These are phyloP conservation scores for Geotrichum macrosporum DNA, from an alignment of 1,139 yeast species.

Conservation along the genomic window DNA sequence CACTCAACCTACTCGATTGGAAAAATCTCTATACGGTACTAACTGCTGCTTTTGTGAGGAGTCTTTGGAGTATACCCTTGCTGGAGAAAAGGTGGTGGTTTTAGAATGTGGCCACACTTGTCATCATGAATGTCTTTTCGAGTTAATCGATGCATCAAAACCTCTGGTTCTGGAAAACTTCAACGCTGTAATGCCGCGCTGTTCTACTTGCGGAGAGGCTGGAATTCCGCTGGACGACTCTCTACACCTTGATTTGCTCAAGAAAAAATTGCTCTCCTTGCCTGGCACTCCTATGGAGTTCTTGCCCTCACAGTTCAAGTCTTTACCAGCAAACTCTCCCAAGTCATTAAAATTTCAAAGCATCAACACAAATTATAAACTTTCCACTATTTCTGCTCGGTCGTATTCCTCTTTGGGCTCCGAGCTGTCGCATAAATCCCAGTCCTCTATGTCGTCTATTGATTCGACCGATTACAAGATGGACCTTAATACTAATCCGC, in stretches of 20 bases:
- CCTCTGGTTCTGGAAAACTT: slow-evolving; percentile 20
- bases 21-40: slow-evolving; percentile 25
- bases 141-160: slow-evolving; percentile 24
- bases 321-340: background rate
- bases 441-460: slow-evolving; percentile 12
- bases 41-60: slow-evolving; percentile 34
- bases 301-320: too few relatives aligned
- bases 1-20: slow-evolving; percentile 19
- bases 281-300: slow-evolving; percentile 8
- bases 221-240: slow-evolving; percentile 27
- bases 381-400: slow-evolving; percentile 9
- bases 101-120: slow-evolving; percentile 30
- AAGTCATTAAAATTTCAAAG: slow-evolving; percentile 1
- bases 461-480: background rate
- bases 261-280: slow-evolving; percentile 21
- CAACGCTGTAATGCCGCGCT: slow-evolving; percentile 26
- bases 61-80: slow-evolving; percentile 26
- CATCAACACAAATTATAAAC: slow-evolving; percentile 7
- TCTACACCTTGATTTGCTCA: slow-evolving; percentile 27
- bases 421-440: slow-evolving; percentile 4
- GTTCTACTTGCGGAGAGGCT: slow-evolving; percentile 30
- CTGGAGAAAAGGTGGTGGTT: slow-evolving; percentile 28
- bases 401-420: slow-evolving; percentile 16
- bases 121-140: slow-evolving; percentile 30
- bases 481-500: background rate